Evolutionary conservation across 352 stramenopile species (phyloP).

Genomic region (Globisporangium sylvaticum): DNA sequence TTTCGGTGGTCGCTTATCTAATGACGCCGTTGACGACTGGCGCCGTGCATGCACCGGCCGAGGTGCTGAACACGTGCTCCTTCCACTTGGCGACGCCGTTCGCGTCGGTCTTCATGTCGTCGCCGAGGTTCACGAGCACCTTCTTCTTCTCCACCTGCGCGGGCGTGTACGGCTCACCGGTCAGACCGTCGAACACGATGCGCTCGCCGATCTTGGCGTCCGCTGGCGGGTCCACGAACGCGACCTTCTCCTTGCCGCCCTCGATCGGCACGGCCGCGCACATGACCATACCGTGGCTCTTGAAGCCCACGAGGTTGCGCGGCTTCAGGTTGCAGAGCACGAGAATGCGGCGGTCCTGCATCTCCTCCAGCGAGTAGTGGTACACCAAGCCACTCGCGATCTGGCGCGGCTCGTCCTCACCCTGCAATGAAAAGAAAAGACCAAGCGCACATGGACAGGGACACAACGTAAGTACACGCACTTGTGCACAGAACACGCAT

Average conservation of each 20-base stretch:
- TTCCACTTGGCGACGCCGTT: constrained; percentile 82
- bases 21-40: constrained; percentile 73
- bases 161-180: constrained; percentile 69
- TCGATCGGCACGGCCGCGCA: constrained; percentile 67
- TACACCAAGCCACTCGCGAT: constrained; percentile 86
- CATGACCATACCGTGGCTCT: constrained; percentile 91
- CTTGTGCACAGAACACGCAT: not conserved
- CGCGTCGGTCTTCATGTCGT: constrained; percentile 82
- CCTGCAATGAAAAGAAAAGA: constrained; percentile 14
- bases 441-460: not conserved
- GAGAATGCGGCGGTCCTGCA: constrained; percentile 80
- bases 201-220: constrained; percentile 73
- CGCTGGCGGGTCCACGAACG: constrained; percentile 79
- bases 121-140: constrained; percentile 68
- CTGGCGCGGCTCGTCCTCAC: constrained; percentile 78
- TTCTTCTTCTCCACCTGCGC: constrained; percentile 90
- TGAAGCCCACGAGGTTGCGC: constrained; percentile 88
- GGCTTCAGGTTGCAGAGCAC: constrained; percentile 91
- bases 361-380: constrained; percentile 86
- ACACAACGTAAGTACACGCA: not conserved
- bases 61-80: constrained; percentile 72
- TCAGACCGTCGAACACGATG: constrained; percentile 63
- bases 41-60: constrained; percentile 66
- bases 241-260: constrained; percentile 77
- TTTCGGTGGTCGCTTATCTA: constrained; percentile 41